Base-by-base conservation (phyloP, 345 rosid genomes). In the Xanthoceras sorbifolium region DNA sequence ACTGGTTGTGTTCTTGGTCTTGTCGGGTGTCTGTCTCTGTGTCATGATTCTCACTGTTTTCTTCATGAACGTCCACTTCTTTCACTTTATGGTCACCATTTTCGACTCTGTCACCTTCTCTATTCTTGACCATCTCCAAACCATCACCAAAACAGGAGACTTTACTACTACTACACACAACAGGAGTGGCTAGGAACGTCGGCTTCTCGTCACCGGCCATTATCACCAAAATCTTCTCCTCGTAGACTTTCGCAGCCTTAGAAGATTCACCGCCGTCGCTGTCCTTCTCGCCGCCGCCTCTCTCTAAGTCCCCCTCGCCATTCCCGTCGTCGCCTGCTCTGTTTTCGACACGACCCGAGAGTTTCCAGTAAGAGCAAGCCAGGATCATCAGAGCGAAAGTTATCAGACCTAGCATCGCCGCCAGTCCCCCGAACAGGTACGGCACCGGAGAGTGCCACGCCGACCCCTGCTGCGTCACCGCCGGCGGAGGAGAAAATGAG, bases 391-490 rank as follows among this genome's bases (percentile, higher is more conserved):
- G 90, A 26, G 97, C 90, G 70, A 90, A 89, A 12, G 97, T 91
- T 28, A 90, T 92, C 74, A 92, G 78, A 52, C 93, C 93, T 31
- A 92, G 79, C 94, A 90, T 92, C 76, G 97, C 97, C 0, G 93
- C 94, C 29, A 92, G 76, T 9, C 94, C 94, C 0, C 97, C 97
- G 65, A 92, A 92, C 64, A 92, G 84, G 81, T 90, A 92, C 0
- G 94, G 93, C 22, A 92, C 93, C 1, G 97, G 97, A 9, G 97
- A 92, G 81, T 89, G 90, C 94, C 93, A 92, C n/a, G 90, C 89
- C 0, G 94, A 89, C 44, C 76, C 86, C 25, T 82, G 91, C 25
- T 73, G 85, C 48, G n/a, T 18, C 50, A 46, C 55, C 25, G 66
- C 54, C 6, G 84, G 62, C 1, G 81, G 52, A 44, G 82, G 38